phyloP scores from a whole-genome alignment of 306 rosid species.

The Leucaena leucocephala region DNA sequence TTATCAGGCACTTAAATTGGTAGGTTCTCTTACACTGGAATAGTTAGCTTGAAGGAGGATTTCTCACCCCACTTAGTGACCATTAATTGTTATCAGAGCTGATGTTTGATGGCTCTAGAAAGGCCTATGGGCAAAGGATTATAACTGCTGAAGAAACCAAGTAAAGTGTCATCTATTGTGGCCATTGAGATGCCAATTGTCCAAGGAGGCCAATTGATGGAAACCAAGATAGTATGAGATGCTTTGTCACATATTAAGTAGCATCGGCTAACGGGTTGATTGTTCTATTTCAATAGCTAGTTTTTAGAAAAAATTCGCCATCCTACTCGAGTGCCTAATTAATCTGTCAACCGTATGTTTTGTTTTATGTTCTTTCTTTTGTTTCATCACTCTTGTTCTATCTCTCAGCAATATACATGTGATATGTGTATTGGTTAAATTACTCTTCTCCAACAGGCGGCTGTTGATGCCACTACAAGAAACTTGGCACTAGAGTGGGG shows the following conservation, averaged over 20 bases:
- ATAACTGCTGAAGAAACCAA: neutral
- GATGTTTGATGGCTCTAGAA: neutral
- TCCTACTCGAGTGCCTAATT: no score
- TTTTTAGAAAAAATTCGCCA: no score
- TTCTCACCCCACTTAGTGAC: neutral
- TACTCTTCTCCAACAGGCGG: conserved; percentile 65
- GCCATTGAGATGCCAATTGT: neutral
- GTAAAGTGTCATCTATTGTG: no score
- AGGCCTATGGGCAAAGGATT: neutral
- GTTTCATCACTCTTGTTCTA: neutral
- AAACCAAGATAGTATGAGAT: neutral
- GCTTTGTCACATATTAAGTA: neutral
- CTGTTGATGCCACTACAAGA: conserved; percentile 90
- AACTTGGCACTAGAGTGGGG: conserved; percentile 99
- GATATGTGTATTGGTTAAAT: neutral
- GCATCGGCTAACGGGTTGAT: no score
- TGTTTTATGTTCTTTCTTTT: neutral
- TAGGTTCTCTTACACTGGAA: neutral
- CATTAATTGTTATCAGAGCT: neutral
- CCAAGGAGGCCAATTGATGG: neutral
- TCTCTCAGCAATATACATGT: neutral
- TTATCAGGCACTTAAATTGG: neutral
- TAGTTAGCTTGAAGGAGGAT: neutral
- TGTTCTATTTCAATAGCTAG: no score
- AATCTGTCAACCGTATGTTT: neutral